Conservation (phyloP, 768 basidiomycete genomes). For the Scleroderma bovista region DNA sequence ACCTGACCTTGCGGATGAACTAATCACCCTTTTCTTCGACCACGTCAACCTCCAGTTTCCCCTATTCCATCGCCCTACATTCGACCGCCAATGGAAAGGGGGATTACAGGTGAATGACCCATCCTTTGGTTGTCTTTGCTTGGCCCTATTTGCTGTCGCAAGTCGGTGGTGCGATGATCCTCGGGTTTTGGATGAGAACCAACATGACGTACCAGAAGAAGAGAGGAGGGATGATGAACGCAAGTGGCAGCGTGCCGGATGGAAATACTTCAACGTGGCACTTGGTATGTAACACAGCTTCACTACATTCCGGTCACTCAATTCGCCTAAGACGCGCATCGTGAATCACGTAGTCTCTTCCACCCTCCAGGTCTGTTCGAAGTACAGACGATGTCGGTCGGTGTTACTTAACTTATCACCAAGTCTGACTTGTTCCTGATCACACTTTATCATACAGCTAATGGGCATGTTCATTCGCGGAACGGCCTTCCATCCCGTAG, state of each 20-base stretch:
- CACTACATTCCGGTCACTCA: slow-evolving; percentile 3
- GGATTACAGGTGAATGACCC: slow-evolving; percentile 48
- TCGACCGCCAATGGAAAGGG: slow-evolving; percentile 54
- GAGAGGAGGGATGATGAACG: slow-evolving; percentile 22
- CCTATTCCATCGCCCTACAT: slow-evolving; percentile 66
- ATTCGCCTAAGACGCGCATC: slow-evolving; percentile 42
- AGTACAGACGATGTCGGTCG: slow-evolving; percentile 50
- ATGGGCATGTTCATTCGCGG: slow-evolving; percentile 51
- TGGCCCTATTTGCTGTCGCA: slow-evolving; percentile 64
- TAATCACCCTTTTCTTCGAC: slow-evolving; percentile 68
- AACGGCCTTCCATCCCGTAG: slow-evolving; percentile 41
- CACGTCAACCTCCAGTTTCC: slow-evolving; percentile 57
- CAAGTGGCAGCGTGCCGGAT: slow-evolving; percentile 53
- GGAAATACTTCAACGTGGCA: slow-evolving; percentile 54
- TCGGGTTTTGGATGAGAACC: slow-evolving; percentile 42
- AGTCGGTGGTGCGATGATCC: slow-evolving; percentile 61
- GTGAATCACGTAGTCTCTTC: slow-evolving; percentile 43
- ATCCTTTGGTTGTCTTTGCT: slow-evolving; percentile 57
- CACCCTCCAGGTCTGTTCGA: slow-evolving; percentile 58
- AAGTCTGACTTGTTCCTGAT: background rate
- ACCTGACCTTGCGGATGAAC: slow-evolving; percentile 45
- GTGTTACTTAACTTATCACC: slow-evolving; percentile 17
- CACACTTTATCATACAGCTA: slow-evolving; percentile 33
- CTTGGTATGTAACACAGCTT: slow-evolving; percentile 34
- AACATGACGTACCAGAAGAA: slow-evolving; percentile 16